Conservation (phyloP, 2,329 filamentous ascomycete genomes). For the Talaromyces funiculosus region DNA sequence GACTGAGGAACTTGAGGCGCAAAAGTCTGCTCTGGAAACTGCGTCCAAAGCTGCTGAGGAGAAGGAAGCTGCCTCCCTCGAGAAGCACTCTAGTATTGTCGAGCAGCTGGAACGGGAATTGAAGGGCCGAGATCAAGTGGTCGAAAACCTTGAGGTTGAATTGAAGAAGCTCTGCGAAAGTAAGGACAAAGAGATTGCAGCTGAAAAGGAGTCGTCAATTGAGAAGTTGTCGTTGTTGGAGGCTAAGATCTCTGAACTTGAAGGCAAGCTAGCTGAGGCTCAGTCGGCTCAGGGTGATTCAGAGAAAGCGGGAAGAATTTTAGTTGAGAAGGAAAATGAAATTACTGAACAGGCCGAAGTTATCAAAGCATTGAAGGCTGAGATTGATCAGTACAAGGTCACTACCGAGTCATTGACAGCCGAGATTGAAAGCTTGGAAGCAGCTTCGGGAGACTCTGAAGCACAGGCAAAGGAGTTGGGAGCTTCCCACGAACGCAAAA, state of each 20-base stretch:
- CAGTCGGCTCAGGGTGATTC: conserved; percentile 25
- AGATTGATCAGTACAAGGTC: conserved; percentile 19
- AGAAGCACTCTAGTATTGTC: conserved; percentile 17
- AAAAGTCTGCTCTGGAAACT: conserved; percentile 25
- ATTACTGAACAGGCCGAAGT: conserved; percentile 24
- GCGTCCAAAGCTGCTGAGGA: conserved; percentile 22
- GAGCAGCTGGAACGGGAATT: conserved; percentile 27
- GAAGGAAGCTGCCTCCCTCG: conserved; percentile 28
- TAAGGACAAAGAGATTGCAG: conserved; percentile 33
- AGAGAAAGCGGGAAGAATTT: conserved; percentile 21
- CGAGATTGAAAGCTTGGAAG: conserved; percentile 26
- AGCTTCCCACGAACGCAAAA: conserved; percentile 23
- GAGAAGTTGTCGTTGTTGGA: conserved; percentile 26
- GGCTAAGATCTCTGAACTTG: conserved; percentile 31
- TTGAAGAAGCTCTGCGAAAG: conserved; percentile 29
- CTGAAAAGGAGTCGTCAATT: conserved; percentile 30
- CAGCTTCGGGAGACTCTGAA: conserved; percentile 19
- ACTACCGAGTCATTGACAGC: conserved; percentile 28
- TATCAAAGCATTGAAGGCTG: conserved; percentile 16
- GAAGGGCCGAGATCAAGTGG: conserved; percentile 32
- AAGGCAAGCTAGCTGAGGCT: conserved; percentile 30
- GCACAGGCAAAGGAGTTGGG: conserved; percentile 26
- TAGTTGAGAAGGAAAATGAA: conserved; percentile 34
- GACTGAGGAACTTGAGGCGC: conserved; percentile 28
- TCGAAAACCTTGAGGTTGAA: conserved; percentile 36